These are phyloP conservation scores for Ogataea siamensis DNA, from an alignment of 805 yeast species.

Conservation along the genomic window DNA sequence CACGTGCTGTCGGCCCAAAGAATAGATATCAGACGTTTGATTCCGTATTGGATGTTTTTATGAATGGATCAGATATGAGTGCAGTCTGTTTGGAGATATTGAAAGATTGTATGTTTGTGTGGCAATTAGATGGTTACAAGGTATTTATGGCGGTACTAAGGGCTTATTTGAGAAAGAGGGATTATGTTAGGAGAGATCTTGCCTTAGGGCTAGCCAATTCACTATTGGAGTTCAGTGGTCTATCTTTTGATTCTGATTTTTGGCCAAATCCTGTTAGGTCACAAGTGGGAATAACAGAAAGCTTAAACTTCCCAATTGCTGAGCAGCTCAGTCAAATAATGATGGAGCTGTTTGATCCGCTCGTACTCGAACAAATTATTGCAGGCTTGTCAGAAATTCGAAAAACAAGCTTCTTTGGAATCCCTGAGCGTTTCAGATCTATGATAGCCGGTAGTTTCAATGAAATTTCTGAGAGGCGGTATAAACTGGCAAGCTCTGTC, in stretches of 20 bases:
- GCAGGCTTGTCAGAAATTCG: slow-evolving; percentile 10
- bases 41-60: slow-evolving; percentile 12
- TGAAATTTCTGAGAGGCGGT: slow-evolving; percentile 9
- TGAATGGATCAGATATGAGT: slow-evolving; percentile 1
- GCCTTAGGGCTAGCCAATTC: slow-evolving; percentile 15
- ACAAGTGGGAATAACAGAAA: slow-evolving; percentile 11
- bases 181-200: not conserved
- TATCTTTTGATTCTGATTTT: slow-evolving; percentile 13
- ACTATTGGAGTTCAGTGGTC: slow-evolving; percentile 18
- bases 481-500: slow-evolving; percentile 6
- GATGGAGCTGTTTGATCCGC: slow-evolving; percentile 12
- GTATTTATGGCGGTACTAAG: slow-evolving; percentile 16
- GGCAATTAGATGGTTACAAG: slow-evolving; percentile 27
- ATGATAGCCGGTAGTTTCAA: slow-evolving; percentile 6
- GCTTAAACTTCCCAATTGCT: slow-evolving; percentile 13
- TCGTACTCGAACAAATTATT: slow-evolving; percentile 9
- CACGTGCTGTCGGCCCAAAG: slow-evolving; percentile 16
- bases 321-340: slow-evolving; percentile 9
- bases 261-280: slow-evolving; percentile 19
- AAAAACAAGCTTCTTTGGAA: slow-evolving; percentile 16
- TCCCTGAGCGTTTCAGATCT: slow-evolving; percentile 11
- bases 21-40: slow-evolving; percentile 18
- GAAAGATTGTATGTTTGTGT: slow-evolving; percentile 22
- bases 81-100: slow-evolving; percentile 12
- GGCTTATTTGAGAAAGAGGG: slow-evolving; percentile 10